Percentiles rank a stretch among this genome's conserved stretches.
phyloP scores from a whole-genome alignment of 345 rosid species.

The Carallia pectinifolia region DNA sequence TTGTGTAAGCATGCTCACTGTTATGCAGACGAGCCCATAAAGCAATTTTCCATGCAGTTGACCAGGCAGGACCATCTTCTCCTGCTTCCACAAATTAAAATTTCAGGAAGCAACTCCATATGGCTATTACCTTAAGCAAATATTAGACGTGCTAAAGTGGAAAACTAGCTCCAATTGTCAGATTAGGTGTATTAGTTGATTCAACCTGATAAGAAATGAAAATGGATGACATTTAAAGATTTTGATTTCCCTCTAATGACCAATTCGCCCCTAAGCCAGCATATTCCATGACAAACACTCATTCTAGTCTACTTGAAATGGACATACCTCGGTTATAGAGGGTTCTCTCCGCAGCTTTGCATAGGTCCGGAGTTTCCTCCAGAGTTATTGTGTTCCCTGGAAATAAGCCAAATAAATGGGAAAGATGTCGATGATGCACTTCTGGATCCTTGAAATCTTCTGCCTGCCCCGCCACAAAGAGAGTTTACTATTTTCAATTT shows the following conservation, averaged over 20 bases:
- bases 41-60: conserved; percentile 82
- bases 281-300: background rate
- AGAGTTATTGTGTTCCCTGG: conserved; percentile 75
- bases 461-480: conserved; percentile 34
- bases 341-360: conserved; percentile 62
- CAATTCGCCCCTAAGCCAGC: background rate
- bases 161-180: background rate
- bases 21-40: conserved; percentile 79
- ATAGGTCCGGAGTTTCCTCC: conserved; percentile 64
- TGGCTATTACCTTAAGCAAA: too few relatives aligned
- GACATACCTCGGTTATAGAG: conserved; percentile 75
- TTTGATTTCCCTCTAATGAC: background rate
- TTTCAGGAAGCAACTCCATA: background rate
- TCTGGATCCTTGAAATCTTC: conserved; percentile 82
- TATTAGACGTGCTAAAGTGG: too few relatives aligned
- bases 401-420: conserved; percentile 90
- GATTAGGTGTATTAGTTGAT: background rate
- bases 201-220: background rate
- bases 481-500: background rate
- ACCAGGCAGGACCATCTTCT: conserved; percentile 96
- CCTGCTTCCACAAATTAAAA: conserved; percentile 42
- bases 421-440: conserved; percentile 80
- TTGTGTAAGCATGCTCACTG: conserved; percentile 60
- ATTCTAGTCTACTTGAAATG: background rate
- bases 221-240: background rate